phyloP scores from a whole-genome alignment of 1,284 basidiomycete genomes.

The Acaromyces ingoldii region DNA sequence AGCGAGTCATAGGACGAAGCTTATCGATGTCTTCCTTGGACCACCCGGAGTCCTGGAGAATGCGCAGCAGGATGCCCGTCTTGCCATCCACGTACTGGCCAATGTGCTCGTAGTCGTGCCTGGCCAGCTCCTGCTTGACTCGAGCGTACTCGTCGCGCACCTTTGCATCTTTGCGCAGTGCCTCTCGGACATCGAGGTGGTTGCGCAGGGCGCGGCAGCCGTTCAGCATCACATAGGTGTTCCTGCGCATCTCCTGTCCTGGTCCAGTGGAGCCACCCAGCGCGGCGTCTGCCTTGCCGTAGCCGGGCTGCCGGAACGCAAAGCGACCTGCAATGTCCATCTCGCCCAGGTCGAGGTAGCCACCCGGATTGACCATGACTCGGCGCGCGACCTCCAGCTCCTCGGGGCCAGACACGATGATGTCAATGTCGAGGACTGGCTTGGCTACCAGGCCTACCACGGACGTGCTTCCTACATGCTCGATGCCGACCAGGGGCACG shows the following conservation, averaged over 20 bases:
- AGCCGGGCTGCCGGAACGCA: background rate
- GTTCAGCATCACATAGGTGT: background rate
- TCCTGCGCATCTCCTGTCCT: background rate
- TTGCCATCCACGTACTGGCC: background rate
- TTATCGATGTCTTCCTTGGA: no score
- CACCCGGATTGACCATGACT: background rate
- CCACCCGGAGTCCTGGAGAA: background rate
- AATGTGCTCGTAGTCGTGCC: background rate
- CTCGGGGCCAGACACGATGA: background rate
- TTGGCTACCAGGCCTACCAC: background rate
- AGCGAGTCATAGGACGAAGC: no score
- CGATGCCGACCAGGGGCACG: background rate
- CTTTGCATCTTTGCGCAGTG: background rate
- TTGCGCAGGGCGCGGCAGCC: background rate
- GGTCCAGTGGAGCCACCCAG: background rate
- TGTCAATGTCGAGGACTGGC: background rate
- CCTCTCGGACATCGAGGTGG: background rate
- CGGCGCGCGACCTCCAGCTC: background rate
- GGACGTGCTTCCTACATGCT: slow-evolving; percentile 3
- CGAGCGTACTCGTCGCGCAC: background rate
- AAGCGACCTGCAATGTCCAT: background rate
- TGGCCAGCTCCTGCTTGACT: background rate
- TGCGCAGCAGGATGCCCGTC: background rate
- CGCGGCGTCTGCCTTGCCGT: background rate
- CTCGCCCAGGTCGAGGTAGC: background rate